phyloP scores from a whole-genome alignment of 352 stramenopile genomes.

The Globisporangium viniferum region DNA sequence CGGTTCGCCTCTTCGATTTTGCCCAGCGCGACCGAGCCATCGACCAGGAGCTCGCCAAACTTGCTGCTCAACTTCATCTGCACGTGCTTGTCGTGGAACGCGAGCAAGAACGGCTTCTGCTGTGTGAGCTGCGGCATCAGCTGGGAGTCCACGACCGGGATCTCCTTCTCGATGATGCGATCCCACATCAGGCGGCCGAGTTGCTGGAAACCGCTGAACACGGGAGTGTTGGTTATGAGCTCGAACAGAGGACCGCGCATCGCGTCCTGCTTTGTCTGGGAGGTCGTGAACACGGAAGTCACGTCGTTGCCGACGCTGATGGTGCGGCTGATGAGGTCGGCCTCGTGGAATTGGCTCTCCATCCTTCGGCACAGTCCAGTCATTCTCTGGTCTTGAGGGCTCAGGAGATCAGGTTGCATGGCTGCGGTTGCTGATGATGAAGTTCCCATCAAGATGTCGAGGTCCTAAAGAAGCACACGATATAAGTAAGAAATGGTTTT shows the following conservation, averaged over 20 bases:
- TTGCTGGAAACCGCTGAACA: background rate
- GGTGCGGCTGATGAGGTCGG: background rate
- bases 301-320: conserved; percentile 2
- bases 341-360: background rate
- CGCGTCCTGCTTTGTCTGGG: background rate
- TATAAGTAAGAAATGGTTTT: background rate
- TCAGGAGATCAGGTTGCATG: background rate
- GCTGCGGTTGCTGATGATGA: background rate
- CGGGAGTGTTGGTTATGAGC: conserved; percentile 14
- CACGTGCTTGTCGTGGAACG: conserved; percentile 5
- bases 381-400: background rate
- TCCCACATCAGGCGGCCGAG: conserved; percentile 3
- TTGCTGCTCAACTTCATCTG: background rate
- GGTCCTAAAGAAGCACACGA: background rate
- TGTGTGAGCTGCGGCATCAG: too few species aligned
- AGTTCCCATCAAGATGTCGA: background rate
- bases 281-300: conserved; percentile 2
- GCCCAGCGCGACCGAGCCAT: background rate
- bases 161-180: background rate
- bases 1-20: background rate
- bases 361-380: background rate
- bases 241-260: conserved; percentile 7
- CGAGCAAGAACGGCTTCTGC: background rate
- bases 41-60: background rate
- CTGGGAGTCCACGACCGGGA: background rate